Percentiles rank a stretch among this genome's conserved stretches.
These are phyloP conservation scores for Medicago arabica DNA, from an alignment of 306 rosid species.

Conservation along the genomic window DNA sequence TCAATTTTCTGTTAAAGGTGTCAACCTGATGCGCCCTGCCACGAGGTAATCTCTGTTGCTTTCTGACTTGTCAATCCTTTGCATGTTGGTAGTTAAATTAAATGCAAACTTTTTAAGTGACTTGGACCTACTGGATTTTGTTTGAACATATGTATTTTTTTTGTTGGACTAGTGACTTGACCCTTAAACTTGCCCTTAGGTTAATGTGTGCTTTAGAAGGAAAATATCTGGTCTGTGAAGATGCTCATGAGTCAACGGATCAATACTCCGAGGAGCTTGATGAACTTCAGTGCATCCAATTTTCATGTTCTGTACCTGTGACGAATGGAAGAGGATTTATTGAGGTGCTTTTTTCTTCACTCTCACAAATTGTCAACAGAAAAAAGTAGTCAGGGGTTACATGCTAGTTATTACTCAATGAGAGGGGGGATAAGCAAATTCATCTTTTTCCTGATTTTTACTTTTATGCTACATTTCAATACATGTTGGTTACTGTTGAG, in stretches of 20 bases:
- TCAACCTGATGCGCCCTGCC: slow-evolving; percentile 64
- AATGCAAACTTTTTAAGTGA: slow-evolving; percentile 7
- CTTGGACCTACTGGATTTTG: slow-evolving; percentile 21
- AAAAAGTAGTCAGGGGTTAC: slow-evolving; percentile 22
- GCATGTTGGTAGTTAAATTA: slow-evolving; percentile 31
- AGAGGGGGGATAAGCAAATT: slow-evolving; percentile 28
- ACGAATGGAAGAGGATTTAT: slow-evolving; percentile 86
- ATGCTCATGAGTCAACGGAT: slow-evolving; percentile 55
- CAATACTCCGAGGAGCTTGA: slow-evolving; percentile 52
- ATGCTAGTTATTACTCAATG: slow-evolving; percentile 27
- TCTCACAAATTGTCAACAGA: slow-evolving; percentile 14
- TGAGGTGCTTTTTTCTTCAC: slow-evolving; percentile 61
- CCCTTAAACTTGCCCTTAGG: slow-evolving; percentile 51
- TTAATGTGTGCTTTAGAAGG: slow-evolving; percentile 91
- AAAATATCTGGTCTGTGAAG: slow-evolving; percentile 66
- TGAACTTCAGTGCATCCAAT: slow-evolving; percentile 64
- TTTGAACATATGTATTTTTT: slow-evolving; percentile 25
- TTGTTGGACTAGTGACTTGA: slow-evolving; percentile 29
- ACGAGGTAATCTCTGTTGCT: slow-evolving; percentile 59
- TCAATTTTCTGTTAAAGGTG: slow-evolving; percentile 77
- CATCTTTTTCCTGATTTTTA: slow-evolving; percentile 10
- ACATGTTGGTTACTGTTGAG: slow-evolving; percentile 12
- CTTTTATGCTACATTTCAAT: slow-evolving; percentile 9
- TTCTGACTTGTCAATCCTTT: slow-evolving; percentile 21
- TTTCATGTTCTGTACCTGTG: slow-evolving; percentile 75